Evolutionary conservation across 2,329 filamentous ascomycete genomes (phyloP), one percentile per base, ranked within the genome.

Genomic region (Pseudocercospora ulei): DNA sequence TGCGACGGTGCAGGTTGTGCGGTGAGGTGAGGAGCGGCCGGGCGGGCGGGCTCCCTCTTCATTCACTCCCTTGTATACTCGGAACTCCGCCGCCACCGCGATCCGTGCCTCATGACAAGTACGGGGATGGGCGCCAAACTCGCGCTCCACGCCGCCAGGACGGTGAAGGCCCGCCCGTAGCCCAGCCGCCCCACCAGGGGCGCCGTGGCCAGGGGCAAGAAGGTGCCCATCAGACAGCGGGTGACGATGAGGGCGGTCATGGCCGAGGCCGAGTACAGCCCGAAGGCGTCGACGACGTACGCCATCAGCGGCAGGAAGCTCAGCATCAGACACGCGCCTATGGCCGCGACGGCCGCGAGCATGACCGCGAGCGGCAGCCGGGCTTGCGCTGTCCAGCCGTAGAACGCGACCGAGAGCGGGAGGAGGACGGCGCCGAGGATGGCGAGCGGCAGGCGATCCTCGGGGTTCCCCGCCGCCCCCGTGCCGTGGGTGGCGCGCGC

Each of bases 401-500:
- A 78, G 52, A 70, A 66, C 46, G 75, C 72, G 1, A 77, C 56
- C 0, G 71, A 70, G 0, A 64, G 47, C 0, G 73, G 72, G 0
- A 71, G 62, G 1, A 77, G 41, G 0, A 76, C 27, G 0, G 68
- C 68, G 0, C 69, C 71, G 0, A 70, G 60, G 7, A 74, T 52
- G 57, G 76, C 70, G 2, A 78, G 61, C 0, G 76, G 76, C 0
- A 78, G 62, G n/a, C 78, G 72, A 50, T 72, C 75, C 48, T 82
- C 78, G 0, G 78, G 77, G 11, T 56, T 58, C 7, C 46, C 43
- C 2, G 42, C 13, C n/a, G n/a, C 18, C 17, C 46, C 38, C 35
- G 47, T 56, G 49, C 22, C 53, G 11, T 26, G 43, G 52, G 40
- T 58, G 52, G 46, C 41, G 7, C 48, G 44, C 16, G 56, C 43